Evolutionary conservation across 2,329 filamentous ascomycete species (phyloP), one percentile per base, ranked within the genome.

Genomic region (Dactylellina sp.): DNA sequence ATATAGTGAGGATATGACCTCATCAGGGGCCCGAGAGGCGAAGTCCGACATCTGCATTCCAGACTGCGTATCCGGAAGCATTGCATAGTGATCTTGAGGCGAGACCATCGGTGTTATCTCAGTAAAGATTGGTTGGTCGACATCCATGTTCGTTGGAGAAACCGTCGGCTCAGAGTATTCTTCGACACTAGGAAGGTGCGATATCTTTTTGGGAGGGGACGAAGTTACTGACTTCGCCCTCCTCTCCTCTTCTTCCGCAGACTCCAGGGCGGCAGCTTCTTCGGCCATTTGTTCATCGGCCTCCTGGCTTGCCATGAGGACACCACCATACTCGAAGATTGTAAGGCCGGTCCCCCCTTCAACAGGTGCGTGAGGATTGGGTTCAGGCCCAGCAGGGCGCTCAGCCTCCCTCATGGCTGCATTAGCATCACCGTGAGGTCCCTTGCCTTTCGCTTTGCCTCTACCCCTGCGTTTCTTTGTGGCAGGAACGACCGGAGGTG

Each of bases 281-380:
- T 63, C 62, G 24, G 71, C 71, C 62, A 75, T 68, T 40, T 68
- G 71, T 39, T 68, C 71, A n/a, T 72, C 71, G 9, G 61, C 71
- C 39, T 75, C 63, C 46, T 53, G 61, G 44, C 55, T 75, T 35
- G 62, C 55, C 61, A 75, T 66, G 49, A 75, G 71, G 7, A 66
- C 61, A n/a, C 62, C 71, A 20, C 71, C 71, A 46, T 75, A 75
- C 49, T 75, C 71, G 57, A 75, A 75, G 62, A 75, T 75, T 1
- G 71, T 75, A 24, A 75, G 50, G 52, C 71, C 71, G 2, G 61
- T 75, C 20, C 63, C 71, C 40, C 63, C 71, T 57, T 75, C 71
- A 9, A 66, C 61, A 11, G 71, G 62, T 18, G 64, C 44, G n/a
- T 60, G 60, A 18, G 68, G 68, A 22, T 72, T 72, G 22, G 66